Conservation (phyloP, 148 eudicot genomes). For the Rheum nobile region DNA sequence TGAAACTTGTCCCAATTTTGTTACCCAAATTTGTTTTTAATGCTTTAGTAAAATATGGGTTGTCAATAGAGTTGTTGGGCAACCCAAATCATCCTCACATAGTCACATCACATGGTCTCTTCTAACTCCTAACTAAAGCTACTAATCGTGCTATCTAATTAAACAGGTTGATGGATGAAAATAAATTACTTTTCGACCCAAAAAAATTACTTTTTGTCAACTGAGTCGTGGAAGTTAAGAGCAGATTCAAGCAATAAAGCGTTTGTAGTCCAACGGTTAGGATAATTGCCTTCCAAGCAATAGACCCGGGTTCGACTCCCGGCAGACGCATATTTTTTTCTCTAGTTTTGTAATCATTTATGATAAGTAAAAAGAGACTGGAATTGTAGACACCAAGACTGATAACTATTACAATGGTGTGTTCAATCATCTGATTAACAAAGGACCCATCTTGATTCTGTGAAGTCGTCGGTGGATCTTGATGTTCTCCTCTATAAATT, state of each 20-base stretch:
- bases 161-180: too few species aligned
- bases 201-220: too few species aligned
- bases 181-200: too few species aligned
- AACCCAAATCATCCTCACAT: not conserved
- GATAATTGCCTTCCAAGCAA: slow-evolving; percentile 10
- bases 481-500: not conserved
- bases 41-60: not conserved
- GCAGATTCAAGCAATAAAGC: not conserved
- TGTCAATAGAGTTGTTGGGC: not conserved
- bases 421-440: not conserved
- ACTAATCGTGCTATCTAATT: too few species aligned
- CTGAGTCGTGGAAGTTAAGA: too few species aligned
- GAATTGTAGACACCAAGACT: too few species aligned
- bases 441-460: not conserved
- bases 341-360: too few species aligned
- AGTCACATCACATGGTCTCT: too few species aligned
- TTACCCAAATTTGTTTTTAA: not conserved
- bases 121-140: not conserved
- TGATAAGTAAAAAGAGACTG: too few species aligned
- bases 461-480: not conserved
- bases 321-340: not conserved
- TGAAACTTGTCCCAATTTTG: not conserved
- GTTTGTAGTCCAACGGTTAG: slow-evolving; percentile 10
- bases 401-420: too few species aligned
- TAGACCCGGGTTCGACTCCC: slow-evolving; percentile 11